Percentiles rank a stretch among this genome's conserved stretches.
Evolutionary conservation across 2,329 filamentous ascomycete genomes (phyloP).

Genomic region (Neofusicoccum sp.): DNA sequence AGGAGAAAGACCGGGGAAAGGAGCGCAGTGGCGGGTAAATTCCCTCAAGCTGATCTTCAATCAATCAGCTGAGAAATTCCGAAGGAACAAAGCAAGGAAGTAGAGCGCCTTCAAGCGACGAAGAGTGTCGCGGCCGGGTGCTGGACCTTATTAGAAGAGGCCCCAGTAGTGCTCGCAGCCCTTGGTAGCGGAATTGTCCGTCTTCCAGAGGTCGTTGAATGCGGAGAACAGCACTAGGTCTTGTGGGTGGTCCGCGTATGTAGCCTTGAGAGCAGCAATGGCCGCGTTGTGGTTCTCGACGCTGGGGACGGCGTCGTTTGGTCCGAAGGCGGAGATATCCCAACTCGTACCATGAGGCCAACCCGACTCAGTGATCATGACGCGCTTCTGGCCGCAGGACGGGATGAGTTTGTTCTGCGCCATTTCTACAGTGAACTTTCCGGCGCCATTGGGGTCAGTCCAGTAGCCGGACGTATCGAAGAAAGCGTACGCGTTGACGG

Average conservation of each 20-base stretch:
- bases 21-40: neutral
- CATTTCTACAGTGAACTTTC: slow-evolving; percentile 65
- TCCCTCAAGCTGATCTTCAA: neutral
- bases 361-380: slow-evolving; percentile 78
- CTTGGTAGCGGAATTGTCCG: slow-evolving; percentile 59
- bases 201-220: slow-evolving; percentile 80
- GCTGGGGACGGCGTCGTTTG: slow-evolving; percentile 64
- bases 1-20: neutral
- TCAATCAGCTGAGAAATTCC: neutral
- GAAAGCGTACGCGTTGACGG: slow-evolving; percentile 80
- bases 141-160: too few relatives aligned
- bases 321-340: slow-evolving; percentile 22
- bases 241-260: neutral
- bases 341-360: slow-evolving; percentile 70
- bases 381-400: slow-evolving; percentile 56
- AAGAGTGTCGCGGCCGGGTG: too few relatives aligned
- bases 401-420: slow-evolving; percentile 53
- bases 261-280: slow-evolving; percentile 41
- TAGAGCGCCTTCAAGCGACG: too few relatives aligned
- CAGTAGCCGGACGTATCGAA: slow-evolving; percentile 56
- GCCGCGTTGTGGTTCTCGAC: slow-evolving; percentile 65
- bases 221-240: slow-evolving; percentile 70
- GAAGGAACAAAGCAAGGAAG: too few relatives aligned
- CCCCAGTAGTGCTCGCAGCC: slow-evolving; percentile 78
- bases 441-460: slow-evolving; percentile 56